Evolutionary conservation across 306 rosid genomes (phyloP).

Genomic region (Luffa acutangula): DNA sequence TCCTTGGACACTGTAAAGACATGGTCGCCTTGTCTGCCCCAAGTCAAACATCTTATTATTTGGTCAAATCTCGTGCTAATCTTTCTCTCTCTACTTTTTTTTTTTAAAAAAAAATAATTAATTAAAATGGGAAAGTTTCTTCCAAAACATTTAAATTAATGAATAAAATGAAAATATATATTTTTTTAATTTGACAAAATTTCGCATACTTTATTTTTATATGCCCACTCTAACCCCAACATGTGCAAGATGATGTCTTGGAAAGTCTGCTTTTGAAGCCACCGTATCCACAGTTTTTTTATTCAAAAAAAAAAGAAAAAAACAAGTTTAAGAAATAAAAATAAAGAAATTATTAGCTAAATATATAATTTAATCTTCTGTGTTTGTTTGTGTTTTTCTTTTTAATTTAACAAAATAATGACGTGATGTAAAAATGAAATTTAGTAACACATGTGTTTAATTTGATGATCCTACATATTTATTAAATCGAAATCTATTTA

Average conservation of each 20-base stretch:
- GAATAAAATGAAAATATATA: neutral
- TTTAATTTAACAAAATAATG: too few relatives aligned
- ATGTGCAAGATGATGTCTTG: neutral
- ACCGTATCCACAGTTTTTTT: neutral
- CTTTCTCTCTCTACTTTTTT: neutral
- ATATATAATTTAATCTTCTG: neutral
- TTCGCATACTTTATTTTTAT: neutral
- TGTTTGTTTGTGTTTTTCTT: too few relatives aligned
- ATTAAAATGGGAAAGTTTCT: neutral
- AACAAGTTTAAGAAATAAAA: neutral
- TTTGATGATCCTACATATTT: too few relatives aligned
- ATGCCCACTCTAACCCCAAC: neutral
- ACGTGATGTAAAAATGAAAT: too few relatives aligned
- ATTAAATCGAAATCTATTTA: too few relatives aligned
- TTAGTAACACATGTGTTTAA: too few relatives aligned
- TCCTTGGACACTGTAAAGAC: conserved; percentile 33
- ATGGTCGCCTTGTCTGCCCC: conserved; percentile 47
- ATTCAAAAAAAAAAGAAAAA: neutral
- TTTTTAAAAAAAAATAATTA: neutral
- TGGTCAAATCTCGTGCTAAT: conserved; percentile 46
- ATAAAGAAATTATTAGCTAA: neutral
- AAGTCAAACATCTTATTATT: conserved; percentile 21
- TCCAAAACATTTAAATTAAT: neutral
- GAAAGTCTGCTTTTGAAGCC: conserved; percentile 5
- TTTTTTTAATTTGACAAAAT: neutral